Conservation (phyloP, 1,284 basidiomycete species). For the Ganoderma lucidum region DNA sequence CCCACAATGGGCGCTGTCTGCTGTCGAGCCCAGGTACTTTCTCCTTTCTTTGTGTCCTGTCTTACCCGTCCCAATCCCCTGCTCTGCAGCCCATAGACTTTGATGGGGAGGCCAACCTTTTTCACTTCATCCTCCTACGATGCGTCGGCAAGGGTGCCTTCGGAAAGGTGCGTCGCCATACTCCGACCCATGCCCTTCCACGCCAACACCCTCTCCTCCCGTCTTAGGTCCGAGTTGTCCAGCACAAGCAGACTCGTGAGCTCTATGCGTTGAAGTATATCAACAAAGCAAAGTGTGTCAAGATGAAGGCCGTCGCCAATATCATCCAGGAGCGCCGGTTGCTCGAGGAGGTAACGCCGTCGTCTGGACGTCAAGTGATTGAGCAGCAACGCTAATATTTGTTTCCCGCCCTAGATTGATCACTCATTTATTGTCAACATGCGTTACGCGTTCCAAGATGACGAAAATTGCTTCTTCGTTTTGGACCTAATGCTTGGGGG, state of each 20-base stretch:
- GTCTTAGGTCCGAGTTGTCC: conserved; percentile 91
- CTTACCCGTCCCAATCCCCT: conserved; percentile 9
- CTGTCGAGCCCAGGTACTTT: conserved; percentile 77
- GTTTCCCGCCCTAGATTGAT: conserved; percentile 74
- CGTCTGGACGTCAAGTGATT: background rate
- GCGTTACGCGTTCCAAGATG: conserved; percentile 98
- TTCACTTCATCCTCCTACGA: conserved; percentile 94
- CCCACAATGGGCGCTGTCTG: conserved; percentile 82
- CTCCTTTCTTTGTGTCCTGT: conserved; percentile 22
- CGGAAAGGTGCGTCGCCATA: conserved; percentile 78
- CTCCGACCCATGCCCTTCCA: background rate
- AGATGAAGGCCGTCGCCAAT: conserved; percentile 97
- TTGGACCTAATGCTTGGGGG: conserved; percentile 98
- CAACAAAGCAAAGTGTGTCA: conserved; percentile 97
- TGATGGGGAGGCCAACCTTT: conserved; percentile 96
- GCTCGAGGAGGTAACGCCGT: conserved; percentile 81
- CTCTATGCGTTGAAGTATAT: conserved; percentile 99
- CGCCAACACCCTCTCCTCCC: conserved; percentile 4
- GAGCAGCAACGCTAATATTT: background rate
- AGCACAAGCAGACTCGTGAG: conserved; percentile 96
- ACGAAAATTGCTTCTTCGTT: conserved; percentile 99
- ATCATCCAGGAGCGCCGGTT: conserved; percentile 94
- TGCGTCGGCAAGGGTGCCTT: conserved; percentile 99
- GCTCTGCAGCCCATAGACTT: conserved; percentile 91
- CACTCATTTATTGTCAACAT: conserved; percentile 97